Evolutionary conservation across 768 basidiomycete genomes (phyloP), one percentile per base, ranked within the genome.

Genomic region (Lentinula detonsa): DNA sequence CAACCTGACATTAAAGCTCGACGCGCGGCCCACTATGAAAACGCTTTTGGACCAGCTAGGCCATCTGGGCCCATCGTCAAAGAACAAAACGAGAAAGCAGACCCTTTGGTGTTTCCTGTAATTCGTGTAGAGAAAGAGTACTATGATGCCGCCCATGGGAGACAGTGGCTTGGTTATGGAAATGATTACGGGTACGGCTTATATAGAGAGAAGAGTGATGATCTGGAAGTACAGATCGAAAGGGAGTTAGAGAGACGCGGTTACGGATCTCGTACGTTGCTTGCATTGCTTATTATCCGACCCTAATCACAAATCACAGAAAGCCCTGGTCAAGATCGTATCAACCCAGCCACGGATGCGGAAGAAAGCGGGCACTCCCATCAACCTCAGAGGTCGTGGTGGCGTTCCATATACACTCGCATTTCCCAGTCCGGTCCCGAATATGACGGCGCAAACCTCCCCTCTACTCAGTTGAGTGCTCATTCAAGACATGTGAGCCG

Each of bases 121-220:
- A 69, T 81, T 23, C 65, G 69, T 56, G 72, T 82, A 16, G 75
- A 78, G 48, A 76, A 78, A 51, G 73, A 74, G 63, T 69, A 74
- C 10, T 73, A 77, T 9, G 75, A 78, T n/a, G 66, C 80, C 11
- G 76, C 69, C 35, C 79, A 76, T 0, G 80, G 80, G 62, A 72
- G 75, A 63, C 81, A 83, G 64, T 85, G 83, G 84, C 69, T 86
- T 8, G 78, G 80, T 23, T 39, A 76, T 1, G 81, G 81, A 1
- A 75, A 81, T 64, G 70, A 77, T 64, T 76, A 79, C 61, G 75
- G 66, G 7, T 81, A 81, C 68, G 80, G 77, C 3, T 69, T 81
- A 18, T 72, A 68, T 5, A 64, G 74, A 56, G 83, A 85, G 69
- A 75, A 75, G 67, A 85, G 83, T 65, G 83, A 83, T 40, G 76